Evolutionary conservation across 2,329 filamentous ascomycete genomes (phyloP), one percentile per base, ranked within the genome.

Genomic region (Thielaviopsis euricoi): DNA sequence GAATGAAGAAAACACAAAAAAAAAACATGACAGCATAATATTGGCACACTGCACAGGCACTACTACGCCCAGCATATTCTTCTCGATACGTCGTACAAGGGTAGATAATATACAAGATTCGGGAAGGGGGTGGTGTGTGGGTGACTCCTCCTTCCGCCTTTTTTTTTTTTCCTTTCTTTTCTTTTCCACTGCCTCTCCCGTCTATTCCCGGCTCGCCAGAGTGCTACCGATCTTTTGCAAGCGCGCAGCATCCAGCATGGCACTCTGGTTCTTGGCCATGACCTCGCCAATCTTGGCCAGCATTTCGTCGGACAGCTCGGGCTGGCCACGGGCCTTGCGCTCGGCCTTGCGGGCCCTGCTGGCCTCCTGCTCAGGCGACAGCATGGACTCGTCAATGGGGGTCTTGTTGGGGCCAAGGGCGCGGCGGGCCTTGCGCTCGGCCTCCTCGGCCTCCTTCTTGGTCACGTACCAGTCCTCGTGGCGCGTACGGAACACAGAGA

Each of bases 401-500:
- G 66, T 65, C 59, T 69, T 65, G 53, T 63, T 19, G 37, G 63
- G 62, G 56, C 66, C 62, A 7, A 48, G 25, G 6, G 46, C 17
- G n/a, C 43, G 51, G 13, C 40, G 65, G 53, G 64, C 67, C 66
- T 74, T 71, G 68, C 71, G 69, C 61, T 68, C 71, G 26, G 66
- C 67, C 50, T 80, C 83, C 67, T 84, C 77, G 60, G 74, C 71
- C 68, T 81, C 74, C 74, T 83, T 85, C 70, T 75, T 72, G 63
- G 74, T 74, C 56, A 90, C 70, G 67, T 85, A 95, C 68, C 85
- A 85, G 52, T 79, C 73, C 62, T 89, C 86, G 72, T 95, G 88
- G 53, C 87, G 77, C 56, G 83, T 89, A 66, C 89, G 78, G 80
- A 90, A 93, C 65, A 79, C 81, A 64, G 84, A 87, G 77, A 84